Evolutionary conservation across 306 rosid species (phyloP), one percentile per base, ranked within the genome.

Genomic region (Cucurbita maxima): DNA sequence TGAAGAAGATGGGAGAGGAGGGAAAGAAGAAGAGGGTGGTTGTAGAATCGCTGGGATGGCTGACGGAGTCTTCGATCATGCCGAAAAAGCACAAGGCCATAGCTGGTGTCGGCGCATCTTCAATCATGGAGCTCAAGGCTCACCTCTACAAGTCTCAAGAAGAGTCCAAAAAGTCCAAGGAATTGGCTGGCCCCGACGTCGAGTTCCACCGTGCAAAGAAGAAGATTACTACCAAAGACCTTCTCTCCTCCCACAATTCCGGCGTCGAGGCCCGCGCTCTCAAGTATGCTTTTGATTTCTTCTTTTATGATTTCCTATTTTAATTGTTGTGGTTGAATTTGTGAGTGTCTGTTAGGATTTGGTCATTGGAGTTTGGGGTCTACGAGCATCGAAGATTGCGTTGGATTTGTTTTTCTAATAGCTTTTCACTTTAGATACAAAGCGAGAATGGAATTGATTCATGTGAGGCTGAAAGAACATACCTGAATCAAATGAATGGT

Each of bases 41-140:
- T 48, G 82, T 86, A 22, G 98, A 87, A 76, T 93, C 98, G 11
- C 87, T 93, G 18, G 98, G 98, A 88, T 93, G 98, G 98, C 94
- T 93, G 4, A 93, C 96, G 82, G 98, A 93, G 68, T 90, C 98
- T 5, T 59, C 98, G 56, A 93, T 93, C 12, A 93, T 93, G 98
- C 98, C 98, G 41, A 90, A 82, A 88, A 93, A 90, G 84, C 98
- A 90, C 82, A 81, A 90, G 13, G 88, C 92, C 75, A 93, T 93
- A 14, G 81, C 76, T 11, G 98, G 97, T 15, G 98, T 93, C 5
- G 98, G 98, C 5, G 89, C 96, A 3, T 90, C 98, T 7, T 93
- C 97, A 2, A 86, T 93, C 75, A 58, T 93, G 87, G 98, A 90
- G 67, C 86, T 90, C 75, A 93, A 90, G 81, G 97, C 98, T 18